phyloP scores from a whole-genome alignment of 2,329 filamentous ascomycete genomes.

The Venturia aucupariae region DNA sequence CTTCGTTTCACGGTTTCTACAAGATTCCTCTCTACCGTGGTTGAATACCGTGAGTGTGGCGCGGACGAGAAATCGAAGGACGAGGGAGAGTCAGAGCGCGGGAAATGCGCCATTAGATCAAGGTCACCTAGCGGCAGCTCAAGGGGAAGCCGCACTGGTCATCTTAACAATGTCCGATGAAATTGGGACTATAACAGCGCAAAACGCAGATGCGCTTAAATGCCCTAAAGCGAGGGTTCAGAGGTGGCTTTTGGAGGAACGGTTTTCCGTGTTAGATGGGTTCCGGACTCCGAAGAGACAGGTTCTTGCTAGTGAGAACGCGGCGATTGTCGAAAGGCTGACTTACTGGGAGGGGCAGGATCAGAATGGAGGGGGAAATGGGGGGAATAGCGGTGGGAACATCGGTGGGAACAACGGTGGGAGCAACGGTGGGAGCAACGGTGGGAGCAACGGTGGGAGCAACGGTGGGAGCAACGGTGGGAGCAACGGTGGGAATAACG shows the following conservation, averaged over 20 bases:
- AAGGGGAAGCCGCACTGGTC: slow-evolving; percentile 1
- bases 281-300: background rate
- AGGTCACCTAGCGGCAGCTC: background rate
- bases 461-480: background rate
- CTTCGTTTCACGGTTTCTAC: background rate
- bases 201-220: background rate
- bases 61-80: slow-evolving; percentile 2
- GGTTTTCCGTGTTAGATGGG: background rate
- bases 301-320: background rate
- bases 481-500: background rate
- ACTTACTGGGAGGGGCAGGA: background rate
- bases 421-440: background rate
- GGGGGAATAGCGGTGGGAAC: background rate
- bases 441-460: background rate
- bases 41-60: slow-evolving; percentile 8
- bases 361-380: background rate
- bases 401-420: background rate
- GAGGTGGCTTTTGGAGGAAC: slow-evolving; percentile 1
- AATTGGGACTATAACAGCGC: background rate
- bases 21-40: background rate
- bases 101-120: slow-evolving; percentile 8
- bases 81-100: background rate
- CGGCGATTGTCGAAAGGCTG: background rate
- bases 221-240: background rate
- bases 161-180: background rate